These are phyloP conservation scores for Chlorella variabilis DNA, from an alignment of 163 green algal species.

Conservation along the genomic window DNA sequence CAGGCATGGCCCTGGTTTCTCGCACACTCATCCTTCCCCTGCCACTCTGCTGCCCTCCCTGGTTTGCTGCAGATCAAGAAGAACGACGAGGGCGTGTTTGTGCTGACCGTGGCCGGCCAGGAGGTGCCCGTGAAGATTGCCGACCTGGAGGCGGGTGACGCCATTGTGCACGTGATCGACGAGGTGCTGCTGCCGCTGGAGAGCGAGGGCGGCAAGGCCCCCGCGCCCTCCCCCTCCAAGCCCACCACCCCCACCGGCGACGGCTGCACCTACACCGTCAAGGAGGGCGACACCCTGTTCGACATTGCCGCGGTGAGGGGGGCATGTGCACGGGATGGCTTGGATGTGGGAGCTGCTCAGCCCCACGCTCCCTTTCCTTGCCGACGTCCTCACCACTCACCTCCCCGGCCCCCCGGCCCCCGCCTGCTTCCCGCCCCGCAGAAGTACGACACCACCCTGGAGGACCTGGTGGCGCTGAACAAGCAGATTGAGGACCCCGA, in stretches of 20 bases:
- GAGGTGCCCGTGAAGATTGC: neutral
- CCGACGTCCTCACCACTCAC: neutral
- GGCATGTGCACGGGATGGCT: neutral
- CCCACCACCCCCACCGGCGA: neutral
- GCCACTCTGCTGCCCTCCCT: too few relatives aligned
- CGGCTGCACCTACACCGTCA: constrained; percentile 22
- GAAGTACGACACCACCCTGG: neutral
- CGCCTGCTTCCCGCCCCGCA: neutral
- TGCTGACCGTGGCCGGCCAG: constrained; percentile 1
- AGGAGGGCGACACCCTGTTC: constrained; percentile 8
- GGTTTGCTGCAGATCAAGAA: neutral
- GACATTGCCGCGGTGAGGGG: neutral
- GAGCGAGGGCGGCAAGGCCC: neutral
- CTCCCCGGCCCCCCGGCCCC: neutral
- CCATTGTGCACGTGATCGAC: constrained; percentile 21
- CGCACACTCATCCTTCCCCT: neutral
- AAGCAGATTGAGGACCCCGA: neutral
- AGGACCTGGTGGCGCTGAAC: neutral
- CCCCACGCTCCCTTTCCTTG: neutral
- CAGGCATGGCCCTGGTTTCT: neutral
- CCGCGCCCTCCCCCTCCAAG: neutral
- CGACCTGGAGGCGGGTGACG: constrained; percentile 3
- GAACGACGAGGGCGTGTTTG: neutral
- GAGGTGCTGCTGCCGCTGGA: constrained; percentile 7
- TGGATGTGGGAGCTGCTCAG: neutral